Conservation (phyloP, 225 moss, liverwort and hornwort genomes). For the Rhytidiadelphus loreus region DNA sequence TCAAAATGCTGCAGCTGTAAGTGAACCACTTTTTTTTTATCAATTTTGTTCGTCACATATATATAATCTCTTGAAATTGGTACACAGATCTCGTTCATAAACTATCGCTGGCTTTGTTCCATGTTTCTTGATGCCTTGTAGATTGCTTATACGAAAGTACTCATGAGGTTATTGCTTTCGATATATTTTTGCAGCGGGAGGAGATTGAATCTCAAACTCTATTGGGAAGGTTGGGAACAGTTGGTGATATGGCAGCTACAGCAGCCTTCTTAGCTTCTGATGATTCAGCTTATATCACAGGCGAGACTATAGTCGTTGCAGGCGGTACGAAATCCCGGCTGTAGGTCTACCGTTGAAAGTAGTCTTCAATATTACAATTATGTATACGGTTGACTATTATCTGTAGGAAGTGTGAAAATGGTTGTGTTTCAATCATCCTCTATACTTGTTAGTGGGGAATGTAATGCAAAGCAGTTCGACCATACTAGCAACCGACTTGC, state of each 20-base stretch:
- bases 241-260: conserved; percentile 75
- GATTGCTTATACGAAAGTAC: not conserved
- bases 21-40: not conserved
- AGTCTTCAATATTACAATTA: not conserved
- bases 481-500: not conserved
- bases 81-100: not conserved
- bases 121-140: not conserved
- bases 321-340: conserved; percentile 75
- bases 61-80: not conserved
- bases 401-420: not conserved
- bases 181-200: conserved; percentile 37
- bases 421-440: not conserved
- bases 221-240: conserved; percentile 61
- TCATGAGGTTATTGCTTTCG: not conserved
- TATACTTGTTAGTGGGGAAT: not conserved
- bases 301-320: conserved; percentile 82
- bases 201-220: conserved; percentile 33
- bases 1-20: conserved; percentile 28
- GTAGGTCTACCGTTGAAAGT: not conserved
- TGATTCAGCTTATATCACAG: conserved; percentile 81
- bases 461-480: not conserved
- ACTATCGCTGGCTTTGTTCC: not conserved
- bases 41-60: not conserved
- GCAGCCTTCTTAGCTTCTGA: conserved; percentile 91
- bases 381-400: not conserved